A percentile compares a stretch with the other conserved stretches of the same genome.
Conservation (phyloP, 2,329 filamentous ascomycete species). For the Microsporum canis region DNA sequence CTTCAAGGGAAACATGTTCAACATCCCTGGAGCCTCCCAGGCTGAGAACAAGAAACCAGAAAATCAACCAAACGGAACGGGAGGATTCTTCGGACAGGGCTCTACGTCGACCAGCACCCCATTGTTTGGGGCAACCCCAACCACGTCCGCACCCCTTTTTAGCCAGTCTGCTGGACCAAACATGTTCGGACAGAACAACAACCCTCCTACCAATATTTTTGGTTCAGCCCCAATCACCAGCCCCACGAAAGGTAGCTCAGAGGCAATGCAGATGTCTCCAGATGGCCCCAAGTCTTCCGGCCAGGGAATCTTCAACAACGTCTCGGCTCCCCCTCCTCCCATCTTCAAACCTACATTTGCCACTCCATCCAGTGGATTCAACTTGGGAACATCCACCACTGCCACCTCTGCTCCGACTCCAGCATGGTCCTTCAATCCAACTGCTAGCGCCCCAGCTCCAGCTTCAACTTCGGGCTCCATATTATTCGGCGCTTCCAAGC, state of each 20-base stretch:
- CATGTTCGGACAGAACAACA: conserved; percentile 3
- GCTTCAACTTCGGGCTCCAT: not conserved
- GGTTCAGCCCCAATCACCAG: conserved; percentile 6
- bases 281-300: conserved; percentile 16
- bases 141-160: conserved; percentile 18
- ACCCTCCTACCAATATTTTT: conserved; percentile 9
- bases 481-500: conserved; percentile 3
- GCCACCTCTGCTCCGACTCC: not conserved
- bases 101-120: conserved; percentile 3
- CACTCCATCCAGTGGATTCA: conserved; percentile 3
- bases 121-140: conserved; percentile 9
- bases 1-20: conserved; percentile 27
- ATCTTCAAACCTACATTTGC: conserved; percentile 16
- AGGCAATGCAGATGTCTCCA: conserved; percentile 28
- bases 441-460: not conserved
- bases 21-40: conserved; percentile 17
- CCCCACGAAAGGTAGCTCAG: conserved; percentile 10
- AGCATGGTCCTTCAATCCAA: not conserved
- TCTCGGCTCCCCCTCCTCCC: conserved; percentile 13
- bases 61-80: conserved; percentile 5
- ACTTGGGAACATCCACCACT: not conserved
- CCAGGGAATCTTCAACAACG: conserved; percentile 17
- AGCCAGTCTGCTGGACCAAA: conserved; percentile 18
- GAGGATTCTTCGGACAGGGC: conserved; percentile 10
- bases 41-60: conserved; percentile 6